Conservation (phyloP, 768 basidiomycete species). For the Lepiota subincarnata region DNA sequence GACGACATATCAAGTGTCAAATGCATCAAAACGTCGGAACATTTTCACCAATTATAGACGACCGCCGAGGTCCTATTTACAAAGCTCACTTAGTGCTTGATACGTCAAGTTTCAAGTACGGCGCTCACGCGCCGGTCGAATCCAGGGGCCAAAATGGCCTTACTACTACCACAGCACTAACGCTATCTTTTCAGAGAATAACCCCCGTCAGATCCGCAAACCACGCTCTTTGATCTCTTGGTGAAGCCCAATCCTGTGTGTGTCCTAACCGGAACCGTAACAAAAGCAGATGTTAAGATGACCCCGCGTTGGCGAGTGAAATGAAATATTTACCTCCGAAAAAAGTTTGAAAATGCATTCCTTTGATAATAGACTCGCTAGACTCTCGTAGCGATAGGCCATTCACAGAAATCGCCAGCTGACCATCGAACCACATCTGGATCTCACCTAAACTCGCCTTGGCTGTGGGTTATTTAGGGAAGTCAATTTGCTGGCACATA, state of each 20-base stretch:
- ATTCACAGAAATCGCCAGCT: constrained; percentile 44
- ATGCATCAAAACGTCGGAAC: no score
- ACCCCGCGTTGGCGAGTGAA: neutral
- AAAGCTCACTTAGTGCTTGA: no score
- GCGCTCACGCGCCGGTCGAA: no score
- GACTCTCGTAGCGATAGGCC: constrained; percentile 45
- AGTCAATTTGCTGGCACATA: constrained; percentile 12
- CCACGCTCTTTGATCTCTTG: constrained; percentile 54
- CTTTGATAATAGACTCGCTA: constrained; percentile 49
- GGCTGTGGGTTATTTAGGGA: no score
- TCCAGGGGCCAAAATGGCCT: no score
- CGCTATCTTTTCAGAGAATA: constrained; percentile 17
- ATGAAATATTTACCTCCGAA: constrained; percentile 55
- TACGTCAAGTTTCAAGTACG: no score
- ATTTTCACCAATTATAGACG: no score
- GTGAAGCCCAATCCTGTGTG: constrained; percentile 52
- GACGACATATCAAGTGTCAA: no score
- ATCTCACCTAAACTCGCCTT: constrained; percentile 47
- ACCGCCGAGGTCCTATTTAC: no score
- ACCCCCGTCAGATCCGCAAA: constrained; percentile 54
- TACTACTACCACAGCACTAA: no score
- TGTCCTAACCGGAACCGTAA: constrained; percentile 33
- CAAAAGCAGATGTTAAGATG: neutral
- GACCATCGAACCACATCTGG: constrained; percentile 61
- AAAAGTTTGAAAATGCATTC: constrained; percentile 75